A percentile compares a stretch with the other conserved stretches of the same genome.
These are phyloP conservation scores for Gossypium australe DNA, from an alignment of 345 rosid genomes.

Conservation along the genomic window DNA sequence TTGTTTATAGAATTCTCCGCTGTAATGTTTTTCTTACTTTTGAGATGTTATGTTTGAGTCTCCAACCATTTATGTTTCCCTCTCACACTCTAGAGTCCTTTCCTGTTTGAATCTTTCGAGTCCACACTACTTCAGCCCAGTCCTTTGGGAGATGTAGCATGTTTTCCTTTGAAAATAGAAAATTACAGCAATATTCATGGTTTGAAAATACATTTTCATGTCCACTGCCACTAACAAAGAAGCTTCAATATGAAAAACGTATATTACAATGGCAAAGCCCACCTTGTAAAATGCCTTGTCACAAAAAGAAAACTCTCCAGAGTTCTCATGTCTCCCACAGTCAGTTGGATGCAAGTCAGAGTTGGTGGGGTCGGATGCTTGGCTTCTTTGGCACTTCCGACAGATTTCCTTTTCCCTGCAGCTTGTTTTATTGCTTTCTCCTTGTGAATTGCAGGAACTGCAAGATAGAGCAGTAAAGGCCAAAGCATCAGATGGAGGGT, in stretches of 20 bases:
- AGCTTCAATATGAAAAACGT: too few relatives aligned
- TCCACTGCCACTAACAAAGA: too few relatives aligned
- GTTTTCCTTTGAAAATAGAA: not conserved
- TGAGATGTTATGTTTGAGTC: not conserved
- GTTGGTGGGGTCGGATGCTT: not conserved
- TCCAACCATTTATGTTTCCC: not conserved
- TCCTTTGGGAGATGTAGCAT: not conserved
- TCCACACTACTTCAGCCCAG: not conserved
- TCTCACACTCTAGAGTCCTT: not conserved
- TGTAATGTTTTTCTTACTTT: not conserved
- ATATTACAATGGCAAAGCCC: too few relatives aligned
- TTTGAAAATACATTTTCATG: too few relatives aligned
- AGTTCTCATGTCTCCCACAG: too few relatives aligned
- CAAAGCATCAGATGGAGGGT: conserved; percentile 29
- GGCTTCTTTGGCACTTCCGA: not conserved
- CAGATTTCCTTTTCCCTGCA: not conserved
- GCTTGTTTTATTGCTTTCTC: not conserved
- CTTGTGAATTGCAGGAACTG: conserved; percentile 36
- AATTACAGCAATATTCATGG: too few relatives aligned
- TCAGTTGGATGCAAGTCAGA: not conserved
- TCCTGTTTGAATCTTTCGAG: not conserved
- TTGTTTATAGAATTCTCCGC: not conserved
- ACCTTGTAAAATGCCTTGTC: too few relatives aligned
- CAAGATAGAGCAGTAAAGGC: conserved; percentile 47
- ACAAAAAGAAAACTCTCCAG: too few relatives aligned